These are phyloP conservation scores for Puccinia horiana DNA, from an alignment of 1,284 basidiomycete species.

Conservation along the genomic window DNA sequence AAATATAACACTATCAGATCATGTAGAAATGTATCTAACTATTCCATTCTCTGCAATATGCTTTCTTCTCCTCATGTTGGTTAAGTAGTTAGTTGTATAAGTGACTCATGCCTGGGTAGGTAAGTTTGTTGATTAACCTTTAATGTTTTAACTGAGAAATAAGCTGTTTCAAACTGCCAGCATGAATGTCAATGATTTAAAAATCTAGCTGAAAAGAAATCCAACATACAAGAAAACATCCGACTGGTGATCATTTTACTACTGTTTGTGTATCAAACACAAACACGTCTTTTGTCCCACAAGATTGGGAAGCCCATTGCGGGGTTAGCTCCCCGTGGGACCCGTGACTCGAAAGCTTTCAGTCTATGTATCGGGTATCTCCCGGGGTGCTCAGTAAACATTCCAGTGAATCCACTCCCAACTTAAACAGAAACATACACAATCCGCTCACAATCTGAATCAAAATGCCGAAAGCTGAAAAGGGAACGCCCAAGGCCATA, in stretches of 20 bases:
- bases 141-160: neutral
- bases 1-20: neutral
- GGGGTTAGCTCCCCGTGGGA: no score
- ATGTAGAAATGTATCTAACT: neutral
- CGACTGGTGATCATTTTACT: no score
- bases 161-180: neutral
- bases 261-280: no score
- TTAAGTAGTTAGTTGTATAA: neutral
- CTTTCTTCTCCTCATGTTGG: neutral
- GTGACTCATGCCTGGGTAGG: no score
- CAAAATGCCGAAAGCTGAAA: slow-evolving; percentile 51
- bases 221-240: no score
- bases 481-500: slow-evolving; percentile 68
- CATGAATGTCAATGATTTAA: no score
- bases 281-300: no score
- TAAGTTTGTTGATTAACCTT: no score
- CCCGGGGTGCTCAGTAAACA: neutral
- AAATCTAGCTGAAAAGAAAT: no score
- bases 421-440: neutral
- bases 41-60: neutral
- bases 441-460: neutral
- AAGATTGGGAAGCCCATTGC: no score
- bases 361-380: neutral
- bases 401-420: neutral
- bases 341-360: no score